A percentile compares a stretch with the other conserved stretches of the same genome.
Evolutionary conservation across 2,329 filamentous ascomycete genomes (phyloP).

Genomic region (Penicillium sp.): DNA sequence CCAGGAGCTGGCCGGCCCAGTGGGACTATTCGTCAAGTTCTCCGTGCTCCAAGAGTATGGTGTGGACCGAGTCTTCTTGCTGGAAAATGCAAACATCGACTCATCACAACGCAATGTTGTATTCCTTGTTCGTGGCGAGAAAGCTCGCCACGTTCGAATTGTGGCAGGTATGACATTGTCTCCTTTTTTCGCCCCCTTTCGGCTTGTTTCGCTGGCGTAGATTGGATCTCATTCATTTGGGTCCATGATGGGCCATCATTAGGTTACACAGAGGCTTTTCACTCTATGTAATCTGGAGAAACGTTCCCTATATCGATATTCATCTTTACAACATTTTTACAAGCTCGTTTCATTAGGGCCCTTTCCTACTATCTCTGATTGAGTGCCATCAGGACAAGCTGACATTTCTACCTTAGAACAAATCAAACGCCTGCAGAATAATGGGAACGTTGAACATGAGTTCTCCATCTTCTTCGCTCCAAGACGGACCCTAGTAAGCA

Average conservation of each 20-base stretch:
- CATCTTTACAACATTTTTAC: constrained; percentile 18
- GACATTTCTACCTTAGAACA: constrained; percentile 67
- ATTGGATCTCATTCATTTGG: constrained; percentile 3
- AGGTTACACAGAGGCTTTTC: constrained; percentile 56
- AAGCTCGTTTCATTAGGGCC: constrained; percentile 47
- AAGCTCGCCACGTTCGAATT: constrained; percentile 74
- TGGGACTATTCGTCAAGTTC: constrained; percentile 91
- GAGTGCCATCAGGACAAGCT: constrained; percentile 59
- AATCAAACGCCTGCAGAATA: constrained; percentile 83
- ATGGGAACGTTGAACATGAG: constrained; percentile 87
- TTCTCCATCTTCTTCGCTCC: constrained; percentile 97
- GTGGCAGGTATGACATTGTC: constrained; percentile 73
- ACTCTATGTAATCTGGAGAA: constrained; percentile 58
- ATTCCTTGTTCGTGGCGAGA: constrained; percentile 89
- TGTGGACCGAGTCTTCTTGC: constrained; percentile 93
- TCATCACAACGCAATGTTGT: constrained; percentile 92
- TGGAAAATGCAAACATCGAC: constrained; percentile 94
- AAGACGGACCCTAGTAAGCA: constrained; percentile 83
- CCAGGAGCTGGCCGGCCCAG: constrained; percentile 80
- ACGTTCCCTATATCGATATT: constrained; percentile 51
- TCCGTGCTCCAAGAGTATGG: constrained; percentile 95
- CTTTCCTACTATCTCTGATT: constrained; percentile 38
- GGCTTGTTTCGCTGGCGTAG: constrained; percentile 4
- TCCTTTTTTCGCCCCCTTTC: constrained; percentile 13
- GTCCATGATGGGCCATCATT: constrained; percentile 52